Conservation (phyloP, 495 filamentous ascomycete species). For the Penicillium ochrochloron region DNA sequence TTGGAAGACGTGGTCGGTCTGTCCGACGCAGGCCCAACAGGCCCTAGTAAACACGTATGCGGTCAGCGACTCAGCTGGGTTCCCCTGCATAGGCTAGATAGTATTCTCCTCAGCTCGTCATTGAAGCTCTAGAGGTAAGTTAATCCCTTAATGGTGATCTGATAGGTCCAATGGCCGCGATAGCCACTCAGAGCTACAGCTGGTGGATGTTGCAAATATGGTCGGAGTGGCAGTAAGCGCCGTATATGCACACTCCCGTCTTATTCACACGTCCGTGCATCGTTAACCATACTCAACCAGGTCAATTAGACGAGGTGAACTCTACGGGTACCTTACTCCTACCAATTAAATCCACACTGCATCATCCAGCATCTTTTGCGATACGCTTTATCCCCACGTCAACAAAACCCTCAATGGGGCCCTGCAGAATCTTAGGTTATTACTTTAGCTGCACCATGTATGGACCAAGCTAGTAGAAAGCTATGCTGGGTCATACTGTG, state of each 20-base stretch:
- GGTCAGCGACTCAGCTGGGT: background rate
- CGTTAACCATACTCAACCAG: slow-evolving; percentile 22
- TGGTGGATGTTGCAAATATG: background rate
- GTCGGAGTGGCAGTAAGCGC: background rate
- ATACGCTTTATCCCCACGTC: background rate
- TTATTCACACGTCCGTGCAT: slow-evolving; percentile 11
- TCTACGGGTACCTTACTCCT: background rate
- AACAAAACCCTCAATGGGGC: background rate
- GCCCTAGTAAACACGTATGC: background rate
- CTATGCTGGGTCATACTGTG: too few species aligned
- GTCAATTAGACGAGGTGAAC: slow-evolving; percentile 25
- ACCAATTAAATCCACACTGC: background rate
- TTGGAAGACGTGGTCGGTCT: background rate
- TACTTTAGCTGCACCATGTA: too few species aligned
- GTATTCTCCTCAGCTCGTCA: background rate
- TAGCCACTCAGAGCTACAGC: background rate
- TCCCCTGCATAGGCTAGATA: background rate
- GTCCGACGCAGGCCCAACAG: background rate
- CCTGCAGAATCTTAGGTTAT: too few species aligned
- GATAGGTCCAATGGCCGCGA: background rate
- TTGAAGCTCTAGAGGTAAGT: background rate
- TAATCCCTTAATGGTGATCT: background rate
- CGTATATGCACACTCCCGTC: background rate
- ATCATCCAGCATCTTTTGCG: background rate
- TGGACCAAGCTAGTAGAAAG: too few species aligned